A percentile compares a stretch with the other conserved stretches of the same genome.
Conservation (phyloP, 1,139 yeast genomes). For the Chernovozyma aurita region DNA sequence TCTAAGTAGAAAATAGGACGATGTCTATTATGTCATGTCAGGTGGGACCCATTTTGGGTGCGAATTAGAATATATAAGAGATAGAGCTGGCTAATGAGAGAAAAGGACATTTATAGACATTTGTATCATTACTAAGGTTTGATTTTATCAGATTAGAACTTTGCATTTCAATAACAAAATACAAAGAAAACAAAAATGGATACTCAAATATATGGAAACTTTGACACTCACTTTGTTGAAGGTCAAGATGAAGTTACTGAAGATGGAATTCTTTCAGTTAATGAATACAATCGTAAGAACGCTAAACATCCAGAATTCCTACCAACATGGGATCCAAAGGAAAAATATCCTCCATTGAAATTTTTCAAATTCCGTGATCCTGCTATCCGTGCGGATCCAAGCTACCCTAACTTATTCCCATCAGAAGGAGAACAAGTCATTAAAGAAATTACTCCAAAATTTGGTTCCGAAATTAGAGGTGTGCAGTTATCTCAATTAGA, state of each 20-base stretch:
- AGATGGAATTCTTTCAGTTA: constrained; percentile 35
- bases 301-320: constrained; percentile 31
- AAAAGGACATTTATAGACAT: no score
- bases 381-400: constrained; percentile 55
- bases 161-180: no score
- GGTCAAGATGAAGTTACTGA: constrained; percentile 36
- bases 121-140: no score
- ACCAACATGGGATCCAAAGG: constrained; percentile 46
- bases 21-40: no score
- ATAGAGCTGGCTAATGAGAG: no score
- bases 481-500: constrained; percentile 52
- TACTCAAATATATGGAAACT: constrained; percentile 17
- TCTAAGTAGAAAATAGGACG: no score
- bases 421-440: constrained; percentile 16
- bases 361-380: constrained; percentile 50
- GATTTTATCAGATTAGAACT: no score
- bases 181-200: neutral
- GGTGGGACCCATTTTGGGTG: no score
- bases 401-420: constrained; percentile 47
- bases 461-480: constrained; percentile 61
- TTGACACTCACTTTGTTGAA: constrained; percentile 38
- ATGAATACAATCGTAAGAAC: constrained; percentile 18
- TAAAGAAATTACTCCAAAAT: constrained; percentile 52
- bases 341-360: constrained; percentile 36
- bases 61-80: no score